These are phyloP conservation scores for Bolboschoenoplectus hybrid DNA, from an alignment of 202 grass and related monocot genomes.

Conservation along the genomic window DNA sequence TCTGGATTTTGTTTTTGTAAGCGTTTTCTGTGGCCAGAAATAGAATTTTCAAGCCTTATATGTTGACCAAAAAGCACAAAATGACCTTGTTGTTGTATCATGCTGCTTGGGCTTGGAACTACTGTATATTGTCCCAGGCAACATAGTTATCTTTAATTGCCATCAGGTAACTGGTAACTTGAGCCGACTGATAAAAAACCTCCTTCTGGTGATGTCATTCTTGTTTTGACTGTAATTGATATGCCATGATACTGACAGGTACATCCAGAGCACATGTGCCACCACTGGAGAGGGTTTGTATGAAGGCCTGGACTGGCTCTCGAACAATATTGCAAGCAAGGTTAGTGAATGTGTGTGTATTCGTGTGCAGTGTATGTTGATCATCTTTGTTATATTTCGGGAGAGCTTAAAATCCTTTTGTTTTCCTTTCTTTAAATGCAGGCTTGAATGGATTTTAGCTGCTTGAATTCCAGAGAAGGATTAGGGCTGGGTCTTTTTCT, in stretches of 20 bases:
- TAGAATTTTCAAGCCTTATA: not conserved
- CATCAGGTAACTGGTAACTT: not conserved
- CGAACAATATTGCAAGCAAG: constrained; percentile 56
- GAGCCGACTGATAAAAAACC: not conserved
- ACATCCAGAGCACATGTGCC: constrained; percentile 56
- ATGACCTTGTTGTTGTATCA: not conserved
- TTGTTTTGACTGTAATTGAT: not conserved
- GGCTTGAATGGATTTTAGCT: constrained; percentile 20
- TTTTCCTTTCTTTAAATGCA: constrained; percentile 27
- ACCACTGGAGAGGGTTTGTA: constrained; percentile 53
- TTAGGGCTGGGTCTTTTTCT: constrained; percentile 12
- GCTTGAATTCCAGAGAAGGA: constrained; percentile 19
- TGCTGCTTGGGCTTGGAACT: not conserved
- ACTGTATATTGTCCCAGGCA: not conserved
- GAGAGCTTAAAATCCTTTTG: constrained; percentile 1
- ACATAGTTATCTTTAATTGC: not conserved
- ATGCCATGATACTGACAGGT: constrained; percentile 37
- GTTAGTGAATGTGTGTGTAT: not conserved
- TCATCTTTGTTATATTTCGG: constrained; percentile 12
- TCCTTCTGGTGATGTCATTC: not conserved
- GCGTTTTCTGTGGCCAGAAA: not conserved
- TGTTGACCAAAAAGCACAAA: constrained; percentile 19
- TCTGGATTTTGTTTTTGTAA: constrained; percentile 15
- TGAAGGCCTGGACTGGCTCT: constrained; percentile 53
- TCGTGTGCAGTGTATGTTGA: not conserved